Evolutionary conservation across 169 alveolate species (phyloP).

Genomic region (Plasmodium reichenowi): DNA sequence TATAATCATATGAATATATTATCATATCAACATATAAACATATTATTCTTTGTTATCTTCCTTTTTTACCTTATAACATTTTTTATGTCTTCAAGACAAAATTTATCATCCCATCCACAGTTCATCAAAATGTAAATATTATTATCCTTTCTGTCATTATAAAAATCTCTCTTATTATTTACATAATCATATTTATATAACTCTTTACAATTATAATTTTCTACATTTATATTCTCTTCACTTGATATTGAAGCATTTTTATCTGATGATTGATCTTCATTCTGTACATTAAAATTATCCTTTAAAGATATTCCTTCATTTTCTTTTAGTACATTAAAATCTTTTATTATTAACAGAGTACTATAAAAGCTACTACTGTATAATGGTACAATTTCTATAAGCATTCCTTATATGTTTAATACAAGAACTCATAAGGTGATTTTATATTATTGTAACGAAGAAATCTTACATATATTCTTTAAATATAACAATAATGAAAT

Average conservation of each 20-base stretch:
- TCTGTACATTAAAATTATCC: neutral
- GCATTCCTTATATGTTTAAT: constrained; percentile 18
- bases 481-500: no score
- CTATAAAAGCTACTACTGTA: constrained; percentile 61
- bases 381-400: constrained; percentile 67
- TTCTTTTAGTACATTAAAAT: constrained; percentile 9
- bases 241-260: neutral
- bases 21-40: neutral
- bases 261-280: neutral
- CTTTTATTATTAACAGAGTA: constrained; percentile 73
- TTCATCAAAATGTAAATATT: constrained; percentile 69
- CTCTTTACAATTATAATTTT: neutral
- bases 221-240: neutral
- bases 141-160: constrained; percentile 32
- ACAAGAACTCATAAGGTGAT: no score
- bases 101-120: constrained; percentile 78
- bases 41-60: neutral
- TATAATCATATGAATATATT: no score
- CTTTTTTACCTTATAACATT: constrained; percentile 51
- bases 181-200: constrained; percentile 71
- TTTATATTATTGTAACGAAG: no score
- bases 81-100: constrained; percentile 34
- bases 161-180: constrained; percentile 67
- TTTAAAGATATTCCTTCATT: neutral
- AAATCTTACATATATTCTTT: no score